Percentiles rank a stretch among this genome's conserved stretches.
phyloP scores from a whole-genome alignment of 1,139 yeast species.

The Saccharomyces pastorianus region DNA sequence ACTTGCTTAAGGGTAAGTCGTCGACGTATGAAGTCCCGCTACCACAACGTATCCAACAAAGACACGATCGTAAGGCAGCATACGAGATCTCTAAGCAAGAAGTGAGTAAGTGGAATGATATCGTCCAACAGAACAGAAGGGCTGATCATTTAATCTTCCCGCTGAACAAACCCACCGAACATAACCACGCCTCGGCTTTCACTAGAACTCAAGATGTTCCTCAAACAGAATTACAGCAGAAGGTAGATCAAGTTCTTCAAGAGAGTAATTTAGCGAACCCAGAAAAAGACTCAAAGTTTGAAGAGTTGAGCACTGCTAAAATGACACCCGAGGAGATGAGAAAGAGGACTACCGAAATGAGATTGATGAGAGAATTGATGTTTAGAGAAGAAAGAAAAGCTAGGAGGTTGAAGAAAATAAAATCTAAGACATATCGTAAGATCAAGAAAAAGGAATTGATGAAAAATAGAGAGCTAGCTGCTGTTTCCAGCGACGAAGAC shows the following conservation, averaged over 20 bases:
- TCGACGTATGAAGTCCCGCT: constrained; percentile 65
- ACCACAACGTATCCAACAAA: constrained; percentile 76
- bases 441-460: constrained; percentile 79
- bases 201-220: constrained; percentile 43
- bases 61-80: constrained; percentile 85
- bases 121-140: constrained; percentile 66
- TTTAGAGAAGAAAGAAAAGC: constrained; percentile 91
- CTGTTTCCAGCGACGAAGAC: constrained; percentile 44
- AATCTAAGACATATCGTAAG: constrained; percentile 81
- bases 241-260: constrained; percentile 52
- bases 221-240: constrained; percentile 57
- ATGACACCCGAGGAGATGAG: constrained; percentile 72
- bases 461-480: constrained; percentile 62
- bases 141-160: constrained; percentile 80
- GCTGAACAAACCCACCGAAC: constrained; percentile 35
- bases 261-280: constrained; percentile 67
- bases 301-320: constrained; percentile 77
- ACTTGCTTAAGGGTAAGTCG: constrained; percentile 40
- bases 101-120: constrained; percentile 81
- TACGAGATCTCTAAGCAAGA: constrained; percentile 82
- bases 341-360: constrained; percentile 70
- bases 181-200: constrained; percentile 47
- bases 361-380: constrained; percentile 92
- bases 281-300: constrained; percentile 70
- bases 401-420: constrained; percentile 84